Evolutionary conservation across 441 rosid species (phyloP).

Genomic region (Theobroma grandiflorum): DNA sequence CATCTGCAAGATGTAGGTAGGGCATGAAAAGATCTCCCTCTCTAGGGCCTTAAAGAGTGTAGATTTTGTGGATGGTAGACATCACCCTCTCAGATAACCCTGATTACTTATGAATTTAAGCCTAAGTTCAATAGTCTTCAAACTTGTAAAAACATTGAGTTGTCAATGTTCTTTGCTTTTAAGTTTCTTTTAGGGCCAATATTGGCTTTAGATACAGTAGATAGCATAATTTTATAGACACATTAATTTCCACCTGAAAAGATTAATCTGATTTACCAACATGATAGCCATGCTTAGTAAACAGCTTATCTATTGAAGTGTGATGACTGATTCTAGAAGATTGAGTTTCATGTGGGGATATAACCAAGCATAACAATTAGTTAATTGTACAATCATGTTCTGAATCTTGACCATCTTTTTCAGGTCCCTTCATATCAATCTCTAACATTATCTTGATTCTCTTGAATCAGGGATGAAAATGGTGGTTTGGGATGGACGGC

Average conservation of each 20-base stretch:
- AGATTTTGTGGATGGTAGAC: neutral
- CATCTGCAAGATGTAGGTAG: neutral
- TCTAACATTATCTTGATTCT: constrained; percentile 27
- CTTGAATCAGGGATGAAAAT: constrained; percentile 61
- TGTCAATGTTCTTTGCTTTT: neutral
- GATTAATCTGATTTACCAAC: neutral
- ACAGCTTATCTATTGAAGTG: constrained; percentile 3
- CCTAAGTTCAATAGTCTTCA: constrained; percentile 1
- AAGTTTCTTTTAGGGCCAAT: constrained; percentile 16
- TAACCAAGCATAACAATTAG: neutral
- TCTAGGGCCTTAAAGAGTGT: neutral
- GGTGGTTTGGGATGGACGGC: constrained; percentile 60
- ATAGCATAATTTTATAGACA: neutral
- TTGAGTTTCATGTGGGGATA: neutral
- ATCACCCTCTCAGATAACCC: neutral
- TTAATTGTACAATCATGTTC: neutral
- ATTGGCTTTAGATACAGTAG: neutral
- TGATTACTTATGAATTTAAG: neutral
- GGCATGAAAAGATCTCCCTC: neutral
- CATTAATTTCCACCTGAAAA: neutral
- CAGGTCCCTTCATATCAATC: neutral
- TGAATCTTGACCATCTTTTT: neutral
- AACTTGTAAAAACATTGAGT: neutral
- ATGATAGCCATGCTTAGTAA: constrained; percentile 5
- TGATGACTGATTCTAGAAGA: neutral